Conservation (phyloP, 1,139 yeast genomes). For the Yamadazyma sp. region DNA sequence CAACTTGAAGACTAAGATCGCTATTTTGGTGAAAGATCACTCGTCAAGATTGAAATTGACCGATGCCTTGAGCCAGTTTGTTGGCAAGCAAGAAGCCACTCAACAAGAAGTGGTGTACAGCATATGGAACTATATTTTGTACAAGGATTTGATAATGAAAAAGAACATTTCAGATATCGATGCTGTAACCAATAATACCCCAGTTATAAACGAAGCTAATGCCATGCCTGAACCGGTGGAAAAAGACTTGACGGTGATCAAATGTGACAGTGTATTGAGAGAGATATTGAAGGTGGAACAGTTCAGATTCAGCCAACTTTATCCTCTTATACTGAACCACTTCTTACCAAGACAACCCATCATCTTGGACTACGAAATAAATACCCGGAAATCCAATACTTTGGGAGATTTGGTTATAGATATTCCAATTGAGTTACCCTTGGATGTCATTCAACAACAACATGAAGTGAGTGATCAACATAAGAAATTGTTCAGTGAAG, state of each 20-base stretch:
- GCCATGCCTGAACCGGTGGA: conserved; percentile 22
- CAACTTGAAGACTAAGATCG: conserved; percentile 68
- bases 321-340: conserved; percentile 60
- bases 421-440: conserved; percentile 60
- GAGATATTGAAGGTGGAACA: conserved; percentile 53
- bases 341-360: conserved; percentile 80
- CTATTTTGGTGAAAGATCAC: conserved; percentile 80
- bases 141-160: conserved; percentile 62
- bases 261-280: conserved; percentile 67
- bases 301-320: conserved; percentile 70
- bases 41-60: conserved; percentile 59
- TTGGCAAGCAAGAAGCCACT: conserved; percentile 76
- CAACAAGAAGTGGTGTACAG: conserved; percentile 85
- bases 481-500: conserved; percentile 38
- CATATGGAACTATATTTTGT: conserved; percentile 85
- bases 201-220: conserved; percentile 17
- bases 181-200: conserved; percentile 31
- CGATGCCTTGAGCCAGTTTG: conserved; percentile 59
- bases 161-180: conserved; percentile 35
- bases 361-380: conserved; percentile 67
- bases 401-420: conserved; percentile 82
- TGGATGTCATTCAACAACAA: conserved; percentile 41
- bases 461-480: conserved; percentile 40
- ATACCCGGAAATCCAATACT: conserved; percentile 74
- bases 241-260: conserved; percentile 46